Evolutionary conservation across 768 basidiomycete species (phyloP), one percentile per base, ranked within the genome.

Genomic region (Leccinum pellstonianum): DNA sequence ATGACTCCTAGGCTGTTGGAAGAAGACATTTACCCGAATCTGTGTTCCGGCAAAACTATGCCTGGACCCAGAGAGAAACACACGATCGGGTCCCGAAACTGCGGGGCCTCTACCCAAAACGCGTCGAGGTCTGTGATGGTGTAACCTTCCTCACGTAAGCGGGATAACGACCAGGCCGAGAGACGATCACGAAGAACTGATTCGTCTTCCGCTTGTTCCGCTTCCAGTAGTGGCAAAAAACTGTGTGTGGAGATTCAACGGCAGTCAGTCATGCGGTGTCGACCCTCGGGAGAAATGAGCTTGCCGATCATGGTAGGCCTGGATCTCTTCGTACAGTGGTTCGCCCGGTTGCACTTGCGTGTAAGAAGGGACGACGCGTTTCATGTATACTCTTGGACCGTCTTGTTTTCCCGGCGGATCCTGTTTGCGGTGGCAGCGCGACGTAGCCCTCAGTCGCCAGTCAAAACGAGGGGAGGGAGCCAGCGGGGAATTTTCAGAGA

Each of bases 91-190:
- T 81, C 81, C 1, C 86, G 88, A 70, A 83, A 86, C 57, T 83
- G 81, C 23, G 79, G 82, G n/a, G 76, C 78, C 57, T 85, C 79
- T 41, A 87, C 70, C 90, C 88, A 91, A 67, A 81, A 93, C 0
- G 82, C 90, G 15, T 74, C 79, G 23, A 93, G 74, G 17, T 78
- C 84, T 0, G 85, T 86, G 33, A 94, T 67, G 54, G 85, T 83
- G 66, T 91, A 93, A 0, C 92, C 92, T 64, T 88, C 87, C n/a
- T 81, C 75, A 62, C 79, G 74, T 47, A 93, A 75, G 21, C 82
- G 80, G 27, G 79, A 75, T 4, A 87, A 57, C 11, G 83, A 77
- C 92, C 91, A 93, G 15, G 80, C 81, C 1, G 84, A 77, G 15
- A 94, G 78, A 37, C 92, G 84, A 61, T 88, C 78, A 53, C 78